Conservation (phyloP, 306 rosid species). For the Ormosia emarginata region DNA sequence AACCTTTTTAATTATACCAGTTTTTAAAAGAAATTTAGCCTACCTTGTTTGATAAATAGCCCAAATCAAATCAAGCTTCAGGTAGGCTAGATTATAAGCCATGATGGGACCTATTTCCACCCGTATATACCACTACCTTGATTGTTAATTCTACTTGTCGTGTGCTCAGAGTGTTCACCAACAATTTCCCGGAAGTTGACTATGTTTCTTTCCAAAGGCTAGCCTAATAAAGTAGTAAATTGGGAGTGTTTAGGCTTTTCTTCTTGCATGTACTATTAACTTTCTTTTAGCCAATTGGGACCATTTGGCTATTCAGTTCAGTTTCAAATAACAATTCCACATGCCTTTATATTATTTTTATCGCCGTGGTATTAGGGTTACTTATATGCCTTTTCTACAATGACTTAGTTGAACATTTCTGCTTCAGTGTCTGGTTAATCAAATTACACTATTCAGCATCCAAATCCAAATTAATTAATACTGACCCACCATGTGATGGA, state of each 20-base stretch:
- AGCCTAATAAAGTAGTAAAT: no score
- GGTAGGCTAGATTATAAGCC: no score
- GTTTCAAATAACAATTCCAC: not conserved
- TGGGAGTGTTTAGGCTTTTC: not conserved
- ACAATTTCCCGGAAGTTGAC: not conserved
- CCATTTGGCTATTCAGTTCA: not conserved
- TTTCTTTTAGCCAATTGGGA: not conserved
- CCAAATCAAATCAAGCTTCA: no score
- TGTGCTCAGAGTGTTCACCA: not conserved
- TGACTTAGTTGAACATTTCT: not conserved
- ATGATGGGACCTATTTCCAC: no score
- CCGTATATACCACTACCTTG: no score
- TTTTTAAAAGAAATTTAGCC: no score
- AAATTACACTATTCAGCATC: not conserved
- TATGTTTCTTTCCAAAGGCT: not conserved
- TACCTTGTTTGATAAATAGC: no score
- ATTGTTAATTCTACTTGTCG: no score
- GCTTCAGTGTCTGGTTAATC: not conserved
- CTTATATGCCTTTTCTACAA: not conserved
- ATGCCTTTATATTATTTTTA: not conserved
- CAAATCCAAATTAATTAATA: not conserved
- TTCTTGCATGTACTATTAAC: not conserved
- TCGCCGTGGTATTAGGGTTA: not conserved
- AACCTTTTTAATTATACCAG: no score
- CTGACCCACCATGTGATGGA: slow-evolving; percentile 15